Percentiles rank a stretch among this genome's conserved stretches.
phyloP scores from a whole-genome alignment of 768 basidiomycete genomes.

The Crassisporium funariophilum region DNA sequence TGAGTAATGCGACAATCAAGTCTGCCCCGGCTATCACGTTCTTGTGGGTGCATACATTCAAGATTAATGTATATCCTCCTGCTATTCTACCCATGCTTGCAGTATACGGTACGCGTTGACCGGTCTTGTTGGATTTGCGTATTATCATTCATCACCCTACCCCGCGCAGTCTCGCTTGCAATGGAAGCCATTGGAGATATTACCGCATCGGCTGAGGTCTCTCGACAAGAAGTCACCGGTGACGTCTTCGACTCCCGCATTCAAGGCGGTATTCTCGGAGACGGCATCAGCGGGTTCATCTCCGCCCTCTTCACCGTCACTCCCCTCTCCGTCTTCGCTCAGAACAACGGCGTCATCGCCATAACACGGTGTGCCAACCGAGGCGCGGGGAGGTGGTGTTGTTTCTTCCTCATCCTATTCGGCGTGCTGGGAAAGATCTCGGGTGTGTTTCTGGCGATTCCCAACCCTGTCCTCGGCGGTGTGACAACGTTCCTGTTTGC shows the following conservation, averaged over 20 bases:
- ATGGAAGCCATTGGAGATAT: slow-evolving; percentile 90
- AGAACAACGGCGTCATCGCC: slow-evolving; percentile 83
- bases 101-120: slow-evolving; percentile 35
- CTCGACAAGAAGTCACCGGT: slow-evolving; percentile 71
- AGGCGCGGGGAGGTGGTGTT: slow-evolving; percentile 78
- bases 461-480: slow-evolving; percentile 79
- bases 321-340: slow-evolving; percentile 79
- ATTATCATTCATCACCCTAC: background rate
- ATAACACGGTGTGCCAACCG: slow-evolving; percentile 86
- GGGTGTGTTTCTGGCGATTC: slow-evolving; percentile 84
- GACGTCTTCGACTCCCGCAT: slow-evolving; percentile 79
- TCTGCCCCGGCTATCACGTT: slow-evolving; percentile 80
- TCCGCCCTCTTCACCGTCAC: slow-evolving; percentile 82
- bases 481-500: slow-evolving; percentile 89
- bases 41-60: slow-evolving; percentile 81
- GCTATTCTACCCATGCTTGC: slow-evolving; percentile 51
- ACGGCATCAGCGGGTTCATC: slow-evolving; percentile 80
- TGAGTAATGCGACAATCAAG: slow-evolving; percentile 64
- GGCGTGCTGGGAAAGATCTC: slow-evolving; percentile 82
- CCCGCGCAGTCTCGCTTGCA: slow-evolving; percentile 56
- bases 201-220: slow-evolving; percentile 82
- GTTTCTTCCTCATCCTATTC: slow-evolving; percentile 76
- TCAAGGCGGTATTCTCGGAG: slow-evolving; percentile 80
- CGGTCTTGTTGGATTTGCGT: background rate
- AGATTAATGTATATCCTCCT: slow-evolving; percentile 75